Conservation (phyloP, 441 rosid genomes). For the Euphorbia schlechtendalii region DNA sequence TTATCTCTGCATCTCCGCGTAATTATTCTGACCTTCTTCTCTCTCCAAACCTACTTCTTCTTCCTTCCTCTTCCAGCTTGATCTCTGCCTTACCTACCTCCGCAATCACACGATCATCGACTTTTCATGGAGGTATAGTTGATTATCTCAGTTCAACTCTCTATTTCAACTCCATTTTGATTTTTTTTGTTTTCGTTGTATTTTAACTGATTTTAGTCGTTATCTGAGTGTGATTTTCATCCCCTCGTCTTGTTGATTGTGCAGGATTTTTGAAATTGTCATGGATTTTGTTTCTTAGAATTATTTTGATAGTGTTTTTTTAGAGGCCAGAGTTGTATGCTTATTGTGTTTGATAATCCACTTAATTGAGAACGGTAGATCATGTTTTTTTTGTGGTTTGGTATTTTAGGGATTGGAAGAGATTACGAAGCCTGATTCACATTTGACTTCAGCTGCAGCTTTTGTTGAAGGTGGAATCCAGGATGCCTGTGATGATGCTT, state of each 20-base stretch:
- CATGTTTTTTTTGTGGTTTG: background rate
- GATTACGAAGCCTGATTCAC: conserved; percentile 41
- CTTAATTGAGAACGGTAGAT: too few species aligned
- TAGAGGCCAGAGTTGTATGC: background rate
- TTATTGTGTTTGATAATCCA: background rate
- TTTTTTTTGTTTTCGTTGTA: background rate
- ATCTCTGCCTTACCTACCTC: background rate
- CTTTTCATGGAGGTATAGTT: conserved; percentile 9
- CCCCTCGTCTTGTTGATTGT: background rate
- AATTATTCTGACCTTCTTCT: too few species aligned
- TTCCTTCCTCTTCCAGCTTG: background rate
- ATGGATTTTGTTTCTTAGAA: background rate
- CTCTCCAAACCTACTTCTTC: background rate
- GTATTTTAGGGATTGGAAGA: conserved; percentile 36
- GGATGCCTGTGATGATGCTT: conserved; percentile 92
- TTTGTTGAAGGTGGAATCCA: conserved; percentile 96
- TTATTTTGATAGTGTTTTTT: background rate
- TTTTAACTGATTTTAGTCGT: background rate
- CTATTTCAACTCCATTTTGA: background rate
- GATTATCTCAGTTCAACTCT: background rate
- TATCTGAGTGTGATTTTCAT: background rate
- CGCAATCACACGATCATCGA: conserved; percentile 1
- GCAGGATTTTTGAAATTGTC: conserved; percentile 2
- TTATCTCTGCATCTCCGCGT: background rate
- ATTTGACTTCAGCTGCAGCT: conserved; percentile 85